These are phyloP conservation scores for Penicillium sp. DNA, from an alignment of 2,329 filamentous ascomycete genomes.

Conservation along the genomic window DNA sequence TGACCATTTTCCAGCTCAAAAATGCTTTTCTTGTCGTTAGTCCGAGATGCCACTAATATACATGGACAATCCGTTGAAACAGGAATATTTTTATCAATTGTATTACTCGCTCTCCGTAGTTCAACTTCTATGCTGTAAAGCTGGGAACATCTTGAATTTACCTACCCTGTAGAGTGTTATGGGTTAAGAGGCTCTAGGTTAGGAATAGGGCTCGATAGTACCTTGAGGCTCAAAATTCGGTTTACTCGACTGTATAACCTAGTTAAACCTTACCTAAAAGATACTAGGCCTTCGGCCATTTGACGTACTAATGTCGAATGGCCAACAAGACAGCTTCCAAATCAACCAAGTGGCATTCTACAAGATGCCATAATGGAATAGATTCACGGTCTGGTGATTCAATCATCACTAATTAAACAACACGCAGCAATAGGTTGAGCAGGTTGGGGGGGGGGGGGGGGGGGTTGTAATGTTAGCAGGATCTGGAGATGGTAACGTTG, in stretches of 20 bases:
- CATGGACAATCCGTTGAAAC: neutral
- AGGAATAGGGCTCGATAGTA: neutral
- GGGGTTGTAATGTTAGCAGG: neutral
- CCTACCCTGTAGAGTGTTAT: neutral
- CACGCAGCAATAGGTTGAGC: neutral
- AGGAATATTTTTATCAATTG: neutral
- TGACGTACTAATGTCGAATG: neutral
- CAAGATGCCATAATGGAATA: neutral
- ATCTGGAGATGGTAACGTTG: neutral
- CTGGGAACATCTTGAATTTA: neutral
- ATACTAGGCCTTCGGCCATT: neutral
- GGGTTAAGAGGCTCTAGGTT: neutral
- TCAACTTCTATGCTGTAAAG: neutral
- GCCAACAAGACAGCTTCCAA: neutral
- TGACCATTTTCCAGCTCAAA: neutral
- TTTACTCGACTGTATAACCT: neutral
- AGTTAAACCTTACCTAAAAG: neutral
- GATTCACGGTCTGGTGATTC: neutral
- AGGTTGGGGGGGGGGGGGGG: too few species aligned
- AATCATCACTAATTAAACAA: conserved; percentile 5
- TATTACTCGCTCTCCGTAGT: neutral
- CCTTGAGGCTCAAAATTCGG: neutral
- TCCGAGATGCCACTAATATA: neutral
- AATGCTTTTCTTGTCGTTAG: neutral
- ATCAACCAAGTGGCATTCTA: conserved; percentile 1